Evolutionary conservation across 1,284 basidiomycete genomes (phyloP), one percentile per base, ranked within the genome.

Genomic region (Ustilago cynodontis): DNA sequence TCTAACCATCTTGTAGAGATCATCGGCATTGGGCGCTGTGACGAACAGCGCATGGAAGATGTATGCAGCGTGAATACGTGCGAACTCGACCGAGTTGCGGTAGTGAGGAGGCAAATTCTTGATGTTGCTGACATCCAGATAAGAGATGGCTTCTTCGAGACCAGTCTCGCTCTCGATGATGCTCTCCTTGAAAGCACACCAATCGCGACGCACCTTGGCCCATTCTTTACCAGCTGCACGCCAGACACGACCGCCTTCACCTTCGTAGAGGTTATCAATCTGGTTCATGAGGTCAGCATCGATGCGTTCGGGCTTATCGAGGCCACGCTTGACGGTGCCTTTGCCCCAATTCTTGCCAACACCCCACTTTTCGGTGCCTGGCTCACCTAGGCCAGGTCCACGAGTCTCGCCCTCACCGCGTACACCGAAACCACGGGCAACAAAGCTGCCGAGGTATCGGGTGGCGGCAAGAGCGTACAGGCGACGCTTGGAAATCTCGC

Each of bases 321-420:
- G 71, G 31, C 84, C 84, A 35, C 84, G 80, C 75, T 85, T 85
- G 63, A 84, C 83, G 14, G 84, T 85, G 31, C 84, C 84, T 35
- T 80, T 81, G 51, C 83, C 84, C 84, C 84, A 85, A n/a, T 80
- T 56, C 64, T 85, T 85, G 22, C 84, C 84, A n/a, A 80, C 81
- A 37, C 82, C 84, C 84, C 84, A 85, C 24, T 65, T 59, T 35
- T 85, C 84, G 22, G 74, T 71, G 53, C 84, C 83, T 2, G 79
- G 78, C 2, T 79, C 78, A 22, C 84, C 84, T 1, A 78, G 51
- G 10, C 84, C 84, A 10, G 84, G 84, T 9, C 84, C 84, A 7
- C 81, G 79, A 16, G 72, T 70, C 73, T 85, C 82, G 54, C 77
- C 79, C 22, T 76, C 64, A 47, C 83, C 83, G 16, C 84, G 80